These are phyloP conservation scores for Zychaea mexicana DNA, from an alignment of 371 early-diverging fungal genomes.

Conservation along the genomic window DNA sequence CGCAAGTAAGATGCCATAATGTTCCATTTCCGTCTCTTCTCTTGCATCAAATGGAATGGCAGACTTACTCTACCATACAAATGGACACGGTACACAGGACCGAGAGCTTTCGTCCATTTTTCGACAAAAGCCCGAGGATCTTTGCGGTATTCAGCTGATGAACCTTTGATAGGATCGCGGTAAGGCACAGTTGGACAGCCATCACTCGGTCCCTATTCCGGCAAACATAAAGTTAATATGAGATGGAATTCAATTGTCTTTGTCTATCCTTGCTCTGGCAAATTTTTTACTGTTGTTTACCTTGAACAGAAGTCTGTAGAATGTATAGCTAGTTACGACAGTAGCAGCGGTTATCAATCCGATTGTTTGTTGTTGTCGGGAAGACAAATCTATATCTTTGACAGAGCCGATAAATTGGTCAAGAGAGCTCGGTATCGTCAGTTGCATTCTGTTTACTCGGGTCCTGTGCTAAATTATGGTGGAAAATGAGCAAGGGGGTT, in stretches of 20 bases:
- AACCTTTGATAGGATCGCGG: constrained; percentile 20
- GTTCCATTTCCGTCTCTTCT: neutral
- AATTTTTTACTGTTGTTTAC: neutral
- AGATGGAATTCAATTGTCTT: too few species aligned
- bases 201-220: neutral
- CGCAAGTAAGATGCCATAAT: neutral
- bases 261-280: too few species aligned
- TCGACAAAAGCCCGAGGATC: constrained; percentile 22
- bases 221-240: too few species aligned
- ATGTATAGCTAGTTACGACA: neutral
- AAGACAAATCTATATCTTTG: neutral
- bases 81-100: constrained; percentile 28
- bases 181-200: constrained; percentile 25
- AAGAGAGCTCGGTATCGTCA: neutral
- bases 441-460: neutral
- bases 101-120: constrained; percentile 21
- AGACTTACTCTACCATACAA: constrained; percentile 25
- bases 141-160: constrained; percentile 20
- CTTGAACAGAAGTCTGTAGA: neutral
- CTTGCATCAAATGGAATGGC: neutral
- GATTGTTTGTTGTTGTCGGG: neutral
- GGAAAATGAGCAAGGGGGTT: neutral
- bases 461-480: neutral
- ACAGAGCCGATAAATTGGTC: neutral
- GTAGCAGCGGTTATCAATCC: neutral